Base-by-base conservation (phyloP, 495 filamentous ascomycete species). In the Neurospora sp. region DNA sequence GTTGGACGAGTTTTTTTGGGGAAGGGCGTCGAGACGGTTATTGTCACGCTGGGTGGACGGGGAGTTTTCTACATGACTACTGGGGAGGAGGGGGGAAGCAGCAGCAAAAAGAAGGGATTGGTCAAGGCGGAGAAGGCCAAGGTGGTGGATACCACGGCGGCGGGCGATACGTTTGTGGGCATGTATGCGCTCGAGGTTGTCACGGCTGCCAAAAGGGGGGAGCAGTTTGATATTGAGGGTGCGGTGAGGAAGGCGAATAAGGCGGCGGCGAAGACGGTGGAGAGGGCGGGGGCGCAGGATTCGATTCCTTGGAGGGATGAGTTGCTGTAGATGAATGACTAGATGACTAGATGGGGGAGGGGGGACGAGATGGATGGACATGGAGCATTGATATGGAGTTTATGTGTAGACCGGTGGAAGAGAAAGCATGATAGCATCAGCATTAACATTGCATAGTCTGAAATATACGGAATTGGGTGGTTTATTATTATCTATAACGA, bases 161-260 rank as follows among this genome's bases (percentile, higher is more conserved):
- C 95, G 18, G 96, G 96, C 0, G 96, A 99, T 81, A 97, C 95
- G 5, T 99, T 97, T 82, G 93, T 96, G 3, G 96, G 96, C 3
- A 89, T 85, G 46, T 97, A 97, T 83, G 92, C 94, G 5, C 88
- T 94, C 22, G 86, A 87, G 69, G 85, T 91, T 16, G 86, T 85
- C 1, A 86, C 85, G 73, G 87, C 85, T 3, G 59, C 44, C 0
- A 69, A 48, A 42, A 70, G 35, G 41, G 80, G 77, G 31, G 80
- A 74, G 20, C 77, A 79, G 70, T 85, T 83, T 72, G 82, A 88
- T 44, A 87, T 91, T 76, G 87, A 84, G 53, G 81, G 82, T 12
- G 91, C 91, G 0, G 88, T 96, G 74, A 82, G 79, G 71, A 87
- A 86, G 82, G 93, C 94, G 46, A 93, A 91, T 71, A 83, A 83